Evolutionary conservation across 2,329 filamentous ascomycete genomes (phyloP).

Genomic region (Fusarium pseudocircinatum): DNA sequence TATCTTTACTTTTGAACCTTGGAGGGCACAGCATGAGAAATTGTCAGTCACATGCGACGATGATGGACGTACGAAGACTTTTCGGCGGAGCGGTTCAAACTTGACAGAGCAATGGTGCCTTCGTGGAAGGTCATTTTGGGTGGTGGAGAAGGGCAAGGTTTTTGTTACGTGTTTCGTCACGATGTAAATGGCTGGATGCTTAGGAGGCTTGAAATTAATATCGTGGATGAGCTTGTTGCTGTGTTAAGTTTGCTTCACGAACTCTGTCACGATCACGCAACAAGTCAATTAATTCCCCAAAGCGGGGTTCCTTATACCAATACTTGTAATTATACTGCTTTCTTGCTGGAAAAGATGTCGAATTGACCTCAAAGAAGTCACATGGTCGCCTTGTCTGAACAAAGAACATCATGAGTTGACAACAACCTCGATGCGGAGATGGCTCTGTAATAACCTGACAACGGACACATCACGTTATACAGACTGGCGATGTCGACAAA

Average conservation of each 20-base stretch:
- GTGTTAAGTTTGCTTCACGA: not conserved
- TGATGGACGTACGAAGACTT: not conserved
- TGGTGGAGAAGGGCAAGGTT: constrained; percentile 15
- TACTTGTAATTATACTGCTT: not conserved
- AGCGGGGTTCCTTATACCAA: not conserved
- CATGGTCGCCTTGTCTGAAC: not conserved
- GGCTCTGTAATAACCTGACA: not conserved
- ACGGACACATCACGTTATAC: not conserved
- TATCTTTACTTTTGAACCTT: constrained; percentile 10
- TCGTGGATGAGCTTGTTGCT: not conserved
- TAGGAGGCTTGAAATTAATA: not conserved
- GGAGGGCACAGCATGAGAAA: not conserved
- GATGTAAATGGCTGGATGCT: fast-evolving
- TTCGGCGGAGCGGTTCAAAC: constrained; percentile 3
- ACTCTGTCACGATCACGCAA: not conserved
- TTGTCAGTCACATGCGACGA: constrained; percentile 3
- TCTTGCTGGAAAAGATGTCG: not conserved
- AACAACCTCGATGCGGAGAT: not conserved
- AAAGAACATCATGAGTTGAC: not conserved
- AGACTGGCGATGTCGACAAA: not conserved
- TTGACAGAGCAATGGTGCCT: not conserved
- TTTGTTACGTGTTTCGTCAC: not conserved
- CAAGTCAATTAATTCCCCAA: not conserved
- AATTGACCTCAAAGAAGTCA: not conserved
- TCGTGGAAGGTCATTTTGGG: constrained; percentile 7